These are phyloP conservation scores for Elsinoe australis DNA, from an alignment of 2,329 filamentous ascomycete species.

Conservation along the genomic window DNA sequence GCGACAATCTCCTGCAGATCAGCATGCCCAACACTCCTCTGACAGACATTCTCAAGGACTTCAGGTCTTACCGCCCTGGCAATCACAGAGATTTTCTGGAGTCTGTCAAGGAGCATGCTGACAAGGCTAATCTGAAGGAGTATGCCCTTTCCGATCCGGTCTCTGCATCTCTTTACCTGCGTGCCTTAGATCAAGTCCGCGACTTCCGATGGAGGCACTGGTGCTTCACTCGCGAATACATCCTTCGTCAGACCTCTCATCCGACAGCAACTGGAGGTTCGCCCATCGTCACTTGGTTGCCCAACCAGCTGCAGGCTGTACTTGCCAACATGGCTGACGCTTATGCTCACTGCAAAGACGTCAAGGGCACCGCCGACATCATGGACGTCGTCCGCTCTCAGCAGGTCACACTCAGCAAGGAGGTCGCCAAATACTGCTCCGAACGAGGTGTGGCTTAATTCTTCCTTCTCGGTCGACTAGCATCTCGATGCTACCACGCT, in stretches of 20 bases:
- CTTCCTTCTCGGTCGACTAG: not conserved
- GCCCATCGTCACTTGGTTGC: constrained; percentile 77
- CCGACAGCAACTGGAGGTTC: constrained; percentile 73
- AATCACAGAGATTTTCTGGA: constrained; percentile 81
- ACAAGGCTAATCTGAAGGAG: constrained; percentile 48
- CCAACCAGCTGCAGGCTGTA: constrained; percentile 71
- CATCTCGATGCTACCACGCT: not conserved
- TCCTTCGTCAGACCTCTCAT: constrained; percentile 67
- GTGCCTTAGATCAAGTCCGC: constrained; percentile 62
- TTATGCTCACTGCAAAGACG: constrained; percentile 39
- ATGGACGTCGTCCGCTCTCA: constrained; percentile 29
- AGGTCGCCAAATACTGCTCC: constrained; percentile 20
- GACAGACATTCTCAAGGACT: constrained; percentile 80
- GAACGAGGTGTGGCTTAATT: constrained; percentile 17
- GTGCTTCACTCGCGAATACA: constrained; percentile 80
- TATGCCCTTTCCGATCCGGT: constrained; percentile 34
- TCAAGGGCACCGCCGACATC: constrained; percentile 41
- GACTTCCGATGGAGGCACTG: constrained; percentile 80
- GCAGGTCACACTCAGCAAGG: constrained; percentile 18
- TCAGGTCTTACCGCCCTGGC: constrained; percentile 78
- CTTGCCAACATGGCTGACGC: constrained; percentile 59
- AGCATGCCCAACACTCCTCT: constrained; percentile 83
- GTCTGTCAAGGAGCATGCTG: constrained; percentile 53
- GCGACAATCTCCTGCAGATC: constrained; percentile 80
- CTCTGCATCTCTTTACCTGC: constrained; percentile 39